Base-by-base conservation (phyloP, 306 rosid species). In the Vigna trinervia region DNA sequence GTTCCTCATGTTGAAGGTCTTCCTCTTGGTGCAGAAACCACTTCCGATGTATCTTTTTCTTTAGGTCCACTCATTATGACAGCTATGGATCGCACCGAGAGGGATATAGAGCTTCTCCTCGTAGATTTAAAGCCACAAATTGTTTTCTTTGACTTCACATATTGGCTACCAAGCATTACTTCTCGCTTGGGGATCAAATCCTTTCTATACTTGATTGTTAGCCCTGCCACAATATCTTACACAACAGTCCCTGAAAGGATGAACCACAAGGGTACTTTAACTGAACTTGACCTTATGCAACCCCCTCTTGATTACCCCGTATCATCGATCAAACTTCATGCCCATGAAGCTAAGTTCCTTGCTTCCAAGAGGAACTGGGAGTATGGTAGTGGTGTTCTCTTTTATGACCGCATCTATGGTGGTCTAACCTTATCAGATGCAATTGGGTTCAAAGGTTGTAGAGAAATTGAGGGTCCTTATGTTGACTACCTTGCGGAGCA, bases 301-400 rank as follows among this genome's bases (percentile, higher is more conserved):
- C 81, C 87, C 30, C 84, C 87, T 56, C 82, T 0, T 79, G 76
- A 9, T 38, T 84, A 1, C 15, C 85, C 88, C 43, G 15, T 23
- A 39, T 1, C 77, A 1, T 39, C 71, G 23, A 71, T 84, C 52
- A 84, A 71, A 28, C 79, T 80, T 64, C 70, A 56, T 5, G 26
- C 67, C 0, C 76, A 79, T 34, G 87, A 84, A 23, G 75, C 81
- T 1, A 79, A 54, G 71, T 5, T 45, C 38, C 52, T 79, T 5
- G 81, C 53, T 74, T 45, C 13, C 0, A 47, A 8, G 2, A 74
- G 75, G 26, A 75, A 17, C 0, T 10, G 4, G 13, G 81, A 74
- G 14, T 84, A 70, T 14, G 84, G 81, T 6, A 79, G 76, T 5
- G 84, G 81, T 5, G 66, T 84, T 63, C 54, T 70, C 11, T 84